Conservation (phyloP, 2,329 filamentous ascomycete genomes). For the Phyllosticta citribraziliensis region DNA sequence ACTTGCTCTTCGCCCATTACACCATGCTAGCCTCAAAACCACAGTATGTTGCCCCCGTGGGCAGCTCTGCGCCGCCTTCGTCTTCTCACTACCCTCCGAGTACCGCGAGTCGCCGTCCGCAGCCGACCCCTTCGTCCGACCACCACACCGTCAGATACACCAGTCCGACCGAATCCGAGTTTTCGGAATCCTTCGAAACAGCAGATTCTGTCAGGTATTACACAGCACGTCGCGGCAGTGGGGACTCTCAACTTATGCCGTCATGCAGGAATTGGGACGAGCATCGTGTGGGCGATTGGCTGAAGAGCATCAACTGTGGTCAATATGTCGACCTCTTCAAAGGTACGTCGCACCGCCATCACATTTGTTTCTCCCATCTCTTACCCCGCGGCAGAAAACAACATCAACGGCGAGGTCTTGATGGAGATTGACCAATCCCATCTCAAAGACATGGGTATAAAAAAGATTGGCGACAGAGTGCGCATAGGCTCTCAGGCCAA, state of each 20-base stretch:
- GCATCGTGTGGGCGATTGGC: constrained; percentile 81
- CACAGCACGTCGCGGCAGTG: not conserved
- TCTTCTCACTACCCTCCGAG: constrained; percentile 26
- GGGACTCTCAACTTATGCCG: constrained; percentile 14
- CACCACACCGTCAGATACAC: constrained; percentile 49
- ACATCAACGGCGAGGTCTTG: constrained; percentile 95
- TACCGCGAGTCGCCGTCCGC: constrained; percentile 26
- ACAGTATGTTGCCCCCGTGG: constrained; percentile 50
- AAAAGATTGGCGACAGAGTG: constrained; percentile 93
- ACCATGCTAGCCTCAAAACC: constrained; percentile 69
- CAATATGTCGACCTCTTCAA: constrained; percentile 88
- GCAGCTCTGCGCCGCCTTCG: constrained; percentile 19
- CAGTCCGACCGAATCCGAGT: constrained; percentile 86
- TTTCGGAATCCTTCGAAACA: constrained; percentile 66
- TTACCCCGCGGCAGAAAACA: constrained; percentile 50
- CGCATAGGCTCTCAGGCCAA: constrained; percentile 54
- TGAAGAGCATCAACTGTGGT: constrained; percentile 81
- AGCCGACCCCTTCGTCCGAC: constrained; percentile 22
- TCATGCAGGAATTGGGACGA: constrained; percentile 66
- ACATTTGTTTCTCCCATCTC: not conserved
- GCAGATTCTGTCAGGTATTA: constrained; percentile 48
- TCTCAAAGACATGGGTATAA: constrained; percentile 94
- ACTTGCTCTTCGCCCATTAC: constrained; percentile 24
- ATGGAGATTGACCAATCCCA: constrained; percentile 96
- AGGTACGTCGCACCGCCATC: constrained; percentile 32